Percentiles rank a stretch among this genome's conserved stretches.
These are phyloP conservation scores for Neopestalotiopsis sp. DNA, from an alignment of 2,329 filamentous ascomycete genomes.

Conservation along the genomic window DNA sequence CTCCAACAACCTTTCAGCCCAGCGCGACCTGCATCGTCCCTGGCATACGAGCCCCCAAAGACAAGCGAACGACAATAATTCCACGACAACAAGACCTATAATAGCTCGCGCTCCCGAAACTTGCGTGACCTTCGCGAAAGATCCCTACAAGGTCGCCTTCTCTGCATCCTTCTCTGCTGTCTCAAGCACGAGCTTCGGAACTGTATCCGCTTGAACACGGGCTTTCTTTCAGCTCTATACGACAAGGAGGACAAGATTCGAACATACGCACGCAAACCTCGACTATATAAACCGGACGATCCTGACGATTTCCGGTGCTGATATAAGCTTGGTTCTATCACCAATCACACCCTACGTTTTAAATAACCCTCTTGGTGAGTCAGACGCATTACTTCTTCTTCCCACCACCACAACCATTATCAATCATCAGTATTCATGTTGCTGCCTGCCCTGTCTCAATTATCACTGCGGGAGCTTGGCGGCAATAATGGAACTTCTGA, in stretches of 20 bases:
- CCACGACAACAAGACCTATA: constrained; percentile 20
- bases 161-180: constrained; percentile 19
- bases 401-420: constrained; percentile 24
- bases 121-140: constrained; percentile 21
- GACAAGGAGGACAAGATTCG: neutral
- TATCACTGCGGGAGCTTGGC: constrained; percentile 22
- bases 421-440: constrained; percentile 25
- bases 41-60: constrained; percentile 18
- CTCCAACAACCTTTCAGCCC: constrained; percentile 17
- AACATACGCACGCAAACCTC: constrained; percentile 3
- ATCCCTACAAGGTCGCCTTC: constrained; percentile 12
- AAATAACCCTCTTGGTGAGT: constrained; percentile 36
- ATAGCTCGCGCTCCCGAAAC: constrained; percentile 21
- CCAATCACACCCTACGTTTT: constrained; percentile 34
- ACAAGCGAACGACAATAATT: constrained; percentile 21
- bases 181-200: constrained; percentile 19
- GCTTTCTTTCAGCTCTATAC: constrained; percentile 15
- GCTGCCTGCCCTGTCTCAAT: constrained; percentile 17
- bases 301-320: constrained; percentile 31
- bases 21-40: constrained; percentile 22
- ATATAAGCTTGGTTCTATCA: constrained; percentile 36
- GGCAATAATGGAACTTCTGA: constrained; percentile 10
- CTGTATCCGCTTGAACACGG: constrained; percentile 12
- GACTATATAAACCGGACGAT: constrained; percentile 38
- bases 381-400: constrained; percentile 34